Evolutionary conservation across 768 basidiomycete genomes (phyloP).

Genomic region (Mycena vitilis): DNA sequence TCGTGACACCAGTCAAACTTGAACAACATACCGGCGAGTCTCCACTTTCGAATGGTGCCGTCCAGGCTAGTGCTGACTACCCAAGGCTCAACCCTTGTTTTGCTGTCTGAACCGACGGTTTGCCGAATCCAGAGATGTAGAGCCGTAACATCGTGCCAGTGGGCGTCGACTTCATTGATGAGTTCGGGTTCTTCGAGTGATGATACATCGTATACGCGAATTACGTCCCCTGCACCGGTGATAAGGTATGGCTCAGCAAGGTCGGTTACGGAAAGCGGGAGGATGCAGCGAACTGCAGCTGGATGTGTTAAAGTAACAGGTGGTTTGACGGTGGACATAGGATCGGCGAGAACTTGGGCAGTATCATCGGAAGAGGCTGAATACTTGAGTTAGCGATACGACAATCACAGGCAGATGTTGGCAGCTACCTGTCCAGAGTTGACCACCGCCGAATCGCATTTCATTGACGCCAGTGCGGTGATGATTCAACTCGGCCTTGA

Average conservation of each 20-base stretch:
- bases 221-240: constrained; percentile 85
- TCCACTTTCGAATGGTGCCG: constrained; percentile 89
- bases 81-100: constrained; percentile 77
- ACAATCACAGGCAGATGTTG: background rate
- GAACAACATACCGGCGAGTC: constrained; percentile 64
- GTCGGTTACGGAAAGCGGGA: constrained; percentile 73
- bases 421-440: constrained; percentile 88
- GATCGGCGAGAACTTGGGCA: constrained; percentile 66
- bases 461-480: constrained; percentile 91
- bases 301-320: constrained; percentile 70
- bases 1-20: background rate
- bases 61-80: constrained; percentile 88
- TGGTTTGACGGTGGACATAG: constrained; percentile 48
- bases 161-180: constrained; percentile 82
- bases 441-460: constrained; percentile 69
- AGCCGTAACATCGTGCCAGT: constrained; percentile 89
- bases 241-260: constrained; percentile 81
- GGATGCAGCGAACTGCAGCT: constrained; percentile 75
- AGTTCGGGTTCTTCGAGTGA: constrained; percentile 74
- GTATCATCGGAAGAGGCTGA: constrained; percentile 92
- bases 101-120: constrained; percentile 55
- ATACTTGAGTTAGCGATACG: background rate
- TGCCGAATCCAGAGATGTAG: constrained; percentile 78
- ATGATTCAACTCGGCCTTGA: constrained; percentile 67
- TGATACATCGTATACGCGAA: constrained; percentile 85